Percentiles rank a stretch among this genome's conserved stretches.
These are phyloP conservation scores for Populus hybrid DNA, from an alignment of 441 rosid genomes.

Conservation along the genomic window DNA sequence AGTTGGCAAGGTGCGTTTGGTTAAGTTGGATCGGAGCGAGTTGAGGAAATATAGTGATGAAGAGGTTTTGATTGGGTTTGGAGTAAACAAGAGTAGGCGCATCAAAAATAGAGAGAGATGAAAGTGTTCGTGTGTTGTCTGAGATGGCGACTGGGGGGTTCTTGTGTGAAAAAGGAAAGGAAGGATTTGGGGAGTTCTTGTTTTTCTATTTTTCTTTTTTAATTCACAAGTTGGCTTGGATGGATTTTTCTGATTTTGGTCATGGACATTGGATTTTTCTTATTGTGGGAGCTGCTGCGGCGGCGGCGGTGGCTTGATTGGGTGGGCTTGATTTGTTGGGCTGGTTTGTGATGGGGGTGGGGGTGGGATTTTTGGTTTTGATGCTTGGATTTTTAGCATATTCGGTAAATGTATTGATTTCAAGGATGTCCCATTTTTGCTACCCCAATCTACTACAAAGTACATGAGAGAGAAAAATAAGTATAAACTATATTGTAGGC, in stretches of 20 bases:
- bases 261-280: neutral
- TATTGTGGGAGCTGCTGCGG: no score
- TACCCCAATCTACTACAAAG: neutral
- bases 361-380: neutral
- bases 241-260: neutral
- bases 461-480: no score
- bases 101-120: slow-evolving; percentile 11
- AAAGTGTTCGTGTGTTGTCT: neutral
- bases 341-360: neutral
- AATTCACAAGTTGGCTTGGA: neutral
- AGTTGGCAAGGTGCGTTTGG: slow-evolving; percentile 2
- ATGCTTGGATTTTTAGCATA: neutral
- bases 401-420: neutral
- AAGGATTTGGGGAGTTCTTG: neutral
- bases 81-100: slow-evolving; percentile 30
- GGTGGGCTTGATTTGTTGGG: neutral
- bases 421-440: neutral
- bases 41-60: slow-evolving; percentile 2
- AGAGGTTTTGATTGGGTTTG: slow-evolving; percentile 39
- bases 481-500: no score
- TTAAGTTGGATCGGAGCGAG: slow-evolving; percentile 12
- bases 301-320: neutral
- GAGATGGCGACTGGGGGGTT: neutral
- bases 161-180: neutral
- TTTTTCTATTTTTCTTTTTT: neutral